A percentile compares a stretch with the other conserved stretches of the same genome.
Conservation (phyloP, 352 stramenopile genomes). For the Pythium brassicae region DNA sequence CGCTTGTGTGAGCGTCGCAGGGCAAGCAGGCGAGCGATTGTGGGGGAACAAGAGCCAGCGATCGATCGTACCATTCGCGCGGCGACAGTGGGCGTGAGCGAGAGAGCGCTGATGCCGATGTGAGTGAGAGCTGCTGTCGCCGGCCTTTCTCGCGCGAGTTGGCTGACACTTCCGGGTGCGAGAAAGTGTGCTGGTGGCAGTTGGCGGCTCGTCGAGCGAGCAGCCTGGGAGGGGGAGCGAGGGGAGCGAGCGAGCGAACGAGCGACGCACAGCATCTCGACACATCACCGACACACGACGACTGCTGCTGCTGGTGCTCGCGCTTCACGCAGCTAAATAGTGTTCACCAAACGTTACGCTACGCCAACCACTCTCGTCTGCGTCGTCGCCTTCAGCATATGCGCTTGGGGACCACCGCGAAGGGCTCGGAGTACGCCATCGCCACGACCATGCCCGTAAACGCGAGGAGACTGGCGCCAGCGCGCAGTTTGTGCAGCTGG, state of each 20-base stretch:
- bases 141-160: too few relatives aligned
- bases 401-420: background rate
- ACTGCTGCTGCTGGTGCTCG: background rate
- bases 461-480: constrained; percentile 23
- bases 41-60: background rate
- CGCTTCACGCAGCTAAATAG: constrained; percentile 11
- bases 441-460: constrained; percentile 35
- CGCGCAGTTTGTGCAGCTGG: constrained; percentile 29
- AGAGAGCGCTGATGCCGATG: too few relatives aligned
- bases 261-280: background rate
- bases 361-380: background rate
- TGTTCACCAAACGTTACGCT: background rate
- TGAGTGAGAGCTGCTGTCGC: too few relatives aligned
- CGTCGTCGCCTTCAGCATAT: background rate
- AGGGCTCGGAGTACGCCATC: constrained; percentile 12
- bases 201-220: too few relatives aligned
- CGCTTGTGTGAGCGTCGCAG: background rate
- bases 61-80: constrained; percentile 5
- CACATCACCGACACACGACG: background rate
- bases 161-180: too few relatives aligned
- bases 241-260: background rate
- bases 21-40: background rate
- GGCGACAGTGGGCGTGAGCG: background rate
- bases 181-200: too few relatives aligned
- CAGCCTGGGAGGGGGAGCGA: too few relatives aligned